Conservation (phyloP, 1,284 basidiomycete species). For the Leccinum pachyderme region DNA sequence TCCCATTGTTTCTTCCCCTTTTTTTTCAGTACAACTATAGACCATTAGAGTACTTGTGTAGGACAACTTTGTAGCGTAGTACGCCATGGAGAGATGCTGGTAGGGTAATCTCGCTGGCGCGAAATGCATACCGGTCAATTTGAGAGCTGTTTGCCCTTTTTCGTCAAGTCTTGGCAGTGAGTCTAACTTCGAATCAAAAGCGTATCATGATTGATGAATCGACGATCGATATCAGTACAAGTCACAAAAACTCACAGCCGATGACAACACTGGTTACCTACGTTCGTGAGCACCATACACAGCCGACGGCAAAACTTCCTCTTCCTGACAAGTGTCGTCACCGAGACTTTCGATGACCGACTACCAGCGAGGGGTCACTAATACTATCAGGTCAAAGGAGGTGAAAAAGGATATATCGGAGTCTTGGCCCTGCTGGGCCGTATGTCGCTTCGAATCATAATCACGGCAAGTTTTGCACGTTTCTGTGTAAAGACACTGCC, state of each 20-base stretch:
- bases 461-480: background rate
- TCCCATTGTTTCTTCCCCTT: background rate
- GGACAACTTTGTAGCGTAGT: background rate
- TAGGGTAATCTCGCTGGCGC: background rate
- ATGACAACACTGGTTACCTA: background rate
- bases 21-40: background rate
- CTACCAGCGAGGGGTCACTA: background rate
- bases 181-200: background rate
- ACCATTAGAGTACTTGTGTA: background rate
- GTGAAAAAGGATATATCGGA: background rate
- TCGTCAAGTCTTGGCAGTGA: background rate
- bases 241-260: background rate
- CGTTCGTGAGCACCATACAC: background rate
- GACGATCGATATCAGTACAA: background rate
- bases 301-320: background rate
- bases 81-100: background rate
- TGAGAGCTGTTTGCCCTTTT: background rate
- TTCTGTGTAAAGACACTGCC: background rate
- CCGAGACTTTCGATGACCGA: background rate
- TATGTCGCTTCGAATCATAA: background rate
- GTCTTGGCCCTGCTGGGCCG: background rate
- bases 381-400: background rate
- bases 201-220: background rate
- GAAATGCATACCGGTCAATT: background rate
- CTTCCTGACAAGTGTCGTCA: background rate